Evolutionary conservation across 2,329 filamentous ascomycete species (phyloP), one percentile per base, ranked within the genome.

Genomic region (Tympanopsis confertula): DNA sequence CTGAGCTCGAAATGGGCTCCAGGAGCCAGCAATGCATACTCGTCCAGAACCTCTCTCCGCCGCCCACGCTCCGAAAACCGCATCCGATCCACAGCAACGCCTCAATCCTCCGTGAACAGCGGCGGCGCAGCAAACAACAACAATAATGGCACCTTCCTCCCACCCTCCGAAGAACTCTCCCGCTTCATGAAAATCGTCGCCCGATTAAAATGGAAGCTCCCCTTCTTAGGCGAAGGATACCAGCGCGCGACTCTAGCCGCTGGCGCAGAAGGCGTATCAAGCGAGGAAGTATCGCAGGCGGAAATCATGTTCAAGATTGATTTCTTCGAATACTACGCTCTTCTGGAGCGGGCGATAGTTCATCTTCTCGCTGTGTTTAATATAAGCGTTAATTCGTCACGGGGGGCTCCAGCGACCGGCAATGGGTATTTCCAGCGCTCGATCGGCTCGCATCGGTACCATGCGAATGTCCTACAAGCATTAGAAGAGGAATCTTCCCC

Each of bases 251-350:
- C 60, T 18, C 52, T 58, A 24, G 59, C 61, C 4, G 52, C 1
- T 53, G 47, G 22, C 56, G 50, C 29, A 60, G 64, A 33, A 47
- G 55, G 0, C 47, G 50, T 15, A 51, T 54, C 18, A 49, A 53
- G 10, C 39, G 48, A n/a, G 47, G 50, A 5, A 45, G 40, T 2
- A 41, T 44, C 19, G 24, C 33, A n/a, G 1, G 35, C 20, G 3
- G 20, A 41, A 35, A 66, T 73, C 13, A 84, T 84, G 66, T 86
- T 86, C 62, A 85, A 86, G 53, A 67, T 86, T 5, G 82, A 86
- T 50, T 86, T 86, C 44, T 78, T 82, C 56, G 82, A 86, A 50
- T 86, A 80, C 54, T 86, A 86, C 58, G 74, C 75, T 37, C 67
- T 83, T 24, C 69, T 86, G 5, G 82, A 86, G 57, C 73, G 82